Evolutionary conservation across 768 basidiomycete species (phyloP).

Genomic region (Neoboletus magnificus): DNA sequence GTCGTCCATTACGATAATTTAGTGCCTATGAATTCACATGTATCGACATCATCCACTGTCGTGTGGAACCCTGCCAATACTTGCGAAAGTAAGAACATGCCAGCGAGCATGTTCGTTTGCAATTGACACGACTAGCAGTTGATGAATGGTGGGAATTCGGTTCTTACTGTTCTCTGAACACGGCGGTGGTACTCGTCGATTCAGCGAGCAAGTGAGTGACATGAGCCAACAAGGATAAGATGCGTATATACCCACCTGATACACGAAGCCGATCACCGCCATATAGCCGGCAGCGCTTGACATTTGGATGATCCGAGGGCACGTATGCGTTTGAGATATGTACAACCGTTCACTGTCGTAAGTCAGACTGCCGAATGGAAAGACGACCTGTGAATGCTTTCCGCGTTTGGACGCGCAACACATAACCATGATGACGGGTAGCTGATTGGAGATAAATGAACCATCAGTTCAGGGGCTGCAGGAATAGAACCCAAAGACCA

Average conservation of each 20-base stretch:
- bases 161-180: background rate
- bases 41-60: background rate
- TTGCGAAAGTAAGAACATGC: background rate
- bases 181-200: background rate
- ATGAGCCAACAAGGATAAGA: background rate
- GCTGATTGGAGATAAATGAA: background rate
- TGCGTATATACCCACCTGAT: background rate
- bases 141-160: background rate
- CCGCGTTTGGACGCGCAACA: background rate
- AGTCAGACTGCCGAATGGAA: background rate
- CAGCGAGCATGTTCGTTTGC: background rate
- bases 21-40: background rate
- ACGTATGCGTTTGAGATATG: background rate
- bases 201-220: background rate
- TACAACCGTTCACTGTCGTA: background rate
- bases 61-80: background rate
- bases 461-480: background rate
- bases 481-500: background rate
- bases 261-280: constrained; percentile 5
- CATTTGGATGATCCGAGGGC: background rate
- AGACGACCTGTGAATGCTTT: background rate
- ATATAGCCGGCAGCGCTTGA: background rate
- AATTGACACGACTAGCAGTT: background rate
- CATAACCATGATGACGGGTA: background rate
- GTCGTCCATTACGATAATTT: background rate